A percentile compares a stretch with the other conserved stretches of the same genome.
phyloP scores from a whole-genome alignment of 139 green algal genomes.

The Choricystis sp. region DNA sequence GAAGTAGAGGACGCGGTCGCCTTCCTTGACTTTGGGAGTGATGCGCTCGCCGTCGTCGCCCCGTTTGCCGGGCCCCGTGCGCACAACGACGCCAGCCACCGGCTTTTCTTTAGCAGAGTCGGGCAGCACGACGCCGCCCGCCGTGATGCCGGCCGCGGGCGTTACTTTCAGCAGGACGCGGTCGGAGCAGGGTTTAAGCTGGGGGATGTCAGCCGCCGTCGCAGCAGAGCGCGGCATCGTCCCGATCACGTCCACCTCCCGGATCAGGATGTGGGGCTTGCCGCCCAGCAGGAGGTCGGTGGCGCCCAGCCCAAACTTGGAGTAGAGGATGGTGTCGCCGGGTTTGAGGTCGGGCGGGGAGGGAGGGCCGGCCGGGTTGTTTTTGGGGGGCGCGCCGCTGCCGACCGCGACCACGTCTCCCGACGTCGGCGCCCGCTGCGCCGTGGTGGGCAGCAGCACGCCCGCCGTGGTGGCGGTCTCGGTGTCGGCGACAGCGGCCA shows the following conservation, averaged over 20 bases:
- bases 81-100: constrained; percentile 36
- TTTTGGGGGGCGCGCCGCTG: constrained; percentile 38
- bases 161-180: constrained; percentile 77
- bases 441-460: constrained; percentile 68
- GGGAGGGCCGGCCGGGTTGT: too few species aligned
- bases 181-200: constrained; percentile 69
- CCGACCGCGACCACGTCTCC: constrained; percentile 49
- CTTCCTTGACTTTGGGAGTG: constrained; percentile 28
- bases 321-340: constrained; percentile 74
- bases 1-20: constrained; percentile 69
- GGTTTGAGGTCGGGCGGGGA: constrained; percentile 29
- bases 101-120: constrained; percentile 75
- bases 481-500: constrained; percentile 69
- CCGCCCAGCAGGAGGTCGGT: constrained; percentile 62
- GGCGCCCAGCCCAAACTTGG: constrained; percentile 87
- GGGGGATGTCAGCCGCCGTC: constrained; percentile 62
- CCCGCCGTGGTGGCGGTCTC: constrained; percentile 68
- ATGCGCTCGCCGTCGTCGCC: constrained; percentile 44
- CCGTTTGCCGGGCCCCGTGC: constrained; percentile 46
- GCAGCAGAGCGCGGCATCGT: constrained; percentile 52
- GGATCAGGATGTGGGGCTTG: constrained; percentile 64
- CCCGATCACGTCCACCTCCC: constrained; percentile 81
- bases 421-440: constrained; percentile 57
- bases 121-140: constrained; percentile 82
- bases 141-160: constrained; percentile 50